Conservation (phyloP, 805 yeast species). For the Myxozyma udenii region DNA sequence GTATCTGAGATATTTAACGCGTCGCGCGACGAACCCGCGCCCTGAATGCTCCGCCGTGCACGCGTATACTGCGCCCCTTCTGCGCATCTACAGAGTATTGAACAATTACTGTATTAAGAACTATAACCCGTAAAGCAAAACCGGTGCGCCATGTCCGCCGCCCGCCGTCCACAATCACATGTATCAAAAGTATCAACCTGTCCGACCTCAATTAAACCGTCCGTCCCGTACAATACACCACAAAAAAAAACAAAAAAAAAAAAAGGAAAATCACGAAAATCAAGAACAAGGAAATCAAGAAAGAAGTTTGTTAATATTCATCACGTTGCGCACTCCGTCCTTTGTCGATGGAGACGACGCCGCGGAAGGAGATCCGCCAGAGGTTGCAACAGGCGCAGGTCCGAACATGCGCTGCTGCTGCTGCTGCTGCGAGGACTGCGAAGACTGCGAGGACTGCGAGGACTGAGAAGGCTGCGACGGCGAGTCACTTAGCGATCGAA, state of each 20-base stretch:
- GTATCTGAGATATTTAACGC: too few species aligned
- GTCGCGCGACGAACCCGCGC: too few species aligned
- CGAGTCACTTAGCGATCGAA: slow-evolving; percentile 7
- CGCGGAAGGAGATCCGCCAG: not conserved
- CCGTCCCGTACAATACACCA: not conserved
- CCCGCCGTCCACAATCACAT: not conserved
- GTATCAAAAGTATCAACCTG: not conserved
- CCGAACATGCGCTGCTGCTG: not conserved
- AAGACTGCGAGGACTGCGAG: not conserved
- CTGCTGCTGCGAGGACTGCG: not conserved
- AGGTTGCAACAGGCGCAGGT: not conserved
- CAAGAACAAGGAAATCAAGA: slow-evolving; percentile 5
- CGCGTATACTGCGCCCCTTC: too few species aligned
- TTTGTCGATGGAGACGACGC: too few species aligned
- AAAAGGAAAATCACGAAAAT: not conserved
- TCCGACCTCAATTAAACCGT: too few species aligned
- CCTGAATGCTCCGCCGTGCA: too few species aligned
- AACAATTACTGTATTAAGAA: too few species aligned
- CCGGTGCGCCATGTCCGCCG: too few species aligned
- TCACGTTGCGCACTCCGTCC: slow-evolving; percentile 14
- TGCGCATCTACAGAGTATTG: too few species aligned
- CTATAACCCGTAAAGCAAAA: too few species aligned
- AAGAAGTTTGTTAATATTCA: slow-evolving; percentile 21
- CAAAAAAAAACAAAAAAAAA: not conserved
- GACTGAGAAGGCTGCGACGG: slow-evolving; percentile 3